Conservation (phyloP, 177 flowering plant genomes). For the Vitis hybrid region DNA sequence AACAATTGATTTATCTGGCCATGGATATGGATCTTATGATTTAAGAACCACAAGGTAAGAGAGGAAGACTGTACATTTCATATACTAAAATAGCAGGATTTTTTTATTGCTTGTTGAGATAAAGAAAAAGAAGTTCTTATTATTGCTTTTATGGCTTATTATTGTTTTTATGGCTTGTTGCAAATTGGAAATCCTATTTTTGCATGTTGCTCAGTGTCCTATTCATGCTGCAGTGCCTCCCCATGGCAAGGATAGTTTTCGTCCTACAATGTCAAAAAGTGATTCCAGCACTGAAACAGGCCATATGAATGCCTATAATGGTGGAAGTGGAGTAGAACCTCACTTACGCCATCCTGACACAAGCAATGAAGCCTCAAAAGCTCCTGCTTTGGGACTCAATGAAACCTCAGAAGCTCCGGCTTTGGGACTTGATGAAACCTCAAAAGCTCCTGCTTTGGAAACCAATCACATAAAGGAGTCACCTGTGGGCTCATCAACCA, state of each 20-base stretch:
- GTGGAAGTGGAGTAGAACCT: conserved; percentile 11
- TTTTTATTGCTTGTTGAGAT: not conserved
- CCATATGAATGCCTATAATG: not conserved
- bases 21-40: too few species aligned
- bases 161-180: not conserved
- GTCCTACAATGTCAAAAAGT: conserved; percentile 15
- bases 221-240: conserved; percentile 27
- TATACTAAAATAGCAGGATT: too few species aligned
- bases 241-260: conserved; percentile 11
- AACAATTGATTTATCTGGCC: too few species aligned
- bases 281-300: conserved; percentile 9
- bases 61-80: too few species aligned
- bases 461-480: conserved; percentile 9
- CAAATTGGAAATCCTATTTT: not conserved
- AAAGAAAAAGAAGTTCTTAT: not conserved
- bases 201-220: conserved; percentile 3
- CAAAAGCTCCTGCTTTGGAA: conserved; percentile 17
- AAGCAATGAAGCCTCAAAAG: conserved; percentile 9
- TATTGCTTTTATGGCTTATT: not conserved
- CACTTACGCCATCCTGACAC: conserved; percentile 6
- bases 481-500: conserved; percentile 18
- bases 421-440: conserved; percentile 11
- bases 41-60: too few species aligned
- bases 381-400: conserved; percentile 17
- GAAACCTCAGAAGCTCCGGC: conserved; percentile 2